A percentile compares a stretch with the other conserved stretches of the same genome.
phyloP scores from a whole-genome alignment of 495 filamentous ascomycete genomes.

The Amphirosellinia nigrospora region DNA sequence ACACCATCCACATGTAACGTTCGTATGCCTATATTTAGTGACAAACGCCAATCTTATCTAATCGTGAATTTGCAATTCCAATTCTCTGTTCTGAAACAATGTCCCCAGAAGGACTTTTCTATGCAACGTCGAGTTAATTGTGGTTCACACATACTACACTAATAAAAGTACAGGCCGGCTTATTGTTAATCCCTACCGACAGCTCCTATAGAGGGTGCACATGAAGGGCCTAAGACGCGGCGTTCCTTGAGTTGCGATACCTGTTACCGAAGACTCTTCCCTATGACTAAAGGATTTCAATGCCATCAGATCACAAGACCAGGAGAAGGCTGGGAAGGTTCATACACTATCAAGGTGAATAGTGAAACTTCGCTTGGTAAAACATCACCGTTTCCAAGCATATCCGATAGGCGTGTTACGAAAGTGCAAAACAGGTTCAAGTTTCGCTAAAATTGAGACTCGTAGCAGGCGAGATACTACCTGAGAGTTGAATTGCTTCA shows the following conservation, averaged over 20 bases:
- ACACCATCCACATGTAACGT: not conserved
- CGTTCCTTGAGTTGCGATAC: not conserved
- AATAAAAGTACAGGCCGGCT: not conserved
- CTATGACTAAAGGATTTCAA: not conserved
- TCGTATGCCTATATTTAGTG: constrained; percentile 10
- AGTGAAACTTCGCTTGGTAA: not conserved
- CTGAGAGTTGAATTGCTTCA: not conserved
- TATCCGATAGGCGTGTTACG: not conserved
- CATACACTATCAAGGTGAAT: not conserved
- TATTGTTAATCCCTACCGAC: not conserved
- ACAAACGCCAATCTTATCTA: constrained; percentile 2
- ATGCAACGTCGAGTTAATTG: too few relatives aligned
- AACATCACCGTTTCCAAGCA: not conserved
- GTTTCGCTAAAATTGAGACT: not conserved
- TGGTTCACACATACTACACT: too few relatives aligned
- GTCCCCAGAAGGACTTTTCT: not conserved
- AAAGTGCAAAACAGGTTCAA: not conserved
- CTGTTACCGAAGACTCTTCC: not conserved
- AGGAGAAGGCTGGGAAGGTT: not conserved
- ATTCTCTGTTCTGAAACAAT: not conserved
- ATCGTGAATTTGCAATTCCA: constrained; percentile 13
- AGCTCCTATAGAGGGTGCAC: not conserved
- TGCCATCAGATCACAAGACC: not conserved
- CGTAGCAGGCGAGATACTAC: not conserved
- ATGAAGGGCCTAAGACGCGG: not conserved